Conservation (phyloP, 352 stramenopile species). For the Phytophthora ramorum region DNA sequence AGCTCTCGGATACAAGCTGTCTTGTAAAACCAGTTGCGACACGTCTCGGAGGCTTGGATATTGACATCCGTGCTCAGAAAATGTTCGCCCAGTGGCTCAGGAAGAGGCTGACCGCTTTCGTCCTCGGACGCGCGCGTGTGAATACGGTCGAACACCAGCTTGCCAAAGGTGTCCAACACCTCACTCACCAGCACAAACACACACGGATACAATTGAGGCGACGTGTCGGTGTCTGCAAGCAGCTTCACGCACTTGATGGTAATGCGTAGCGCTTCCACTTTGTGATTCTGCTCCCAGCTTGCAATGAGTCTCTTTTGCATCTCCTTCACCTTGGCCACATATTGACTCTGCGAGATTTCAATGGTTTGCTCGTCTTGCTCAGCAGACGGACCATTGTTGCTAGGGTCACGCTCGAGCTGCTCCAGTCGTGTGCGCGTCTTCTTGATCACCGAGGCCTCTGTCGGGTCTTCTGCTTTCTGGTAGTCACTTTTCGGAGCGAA, state of each 20-base stretch:
- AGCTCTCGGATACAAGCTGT: conserved; percentile 93
- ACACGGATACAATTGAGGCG: conserved; percentile 88
- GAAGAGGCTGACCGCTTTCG: conserved; percentile 61
- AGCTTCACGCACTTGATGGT: conserved; percentile 93
- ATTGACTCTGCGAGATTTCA: conserved; percentile 87
- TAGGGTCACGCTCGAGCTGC: conserved; percentile 53
- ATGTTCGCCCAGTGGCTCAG: conserved; percentile 56
- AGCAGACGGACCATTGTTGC: neutral
- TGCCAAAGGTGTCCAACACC: conserved; percentile 88
- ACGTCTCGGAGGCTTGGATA: conserved; percentile 91
- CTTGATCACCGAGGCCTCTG: conserved; percentile 56
- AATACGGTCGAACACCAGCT: conserved; percentile 89
- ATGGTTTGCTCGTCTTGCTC: conserved; percentile 50
- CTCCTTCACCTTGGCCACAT: conserved; percentile 76
- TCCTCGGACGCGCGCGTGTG: conserved; percentile 65
- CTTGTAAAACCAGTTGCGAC: conserved; percentile 96
- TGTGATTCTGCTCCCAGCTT: conserved; percentile 87
- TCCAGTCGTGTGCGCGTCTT: conserved; percentile 77
- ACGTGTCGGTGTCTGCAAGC: conserved; percentile 75
- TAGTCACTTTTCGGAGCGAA: conserved; percentile 51
- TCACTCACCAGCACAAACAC: conserved; percentile 91
- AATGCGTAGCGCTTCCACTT: conserved; percentile 89
- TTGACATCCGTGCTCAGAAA: conserved; percentile 87
- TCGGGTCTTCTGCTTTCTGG: conserved; percentile 37
- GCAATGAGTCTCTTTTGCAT: conserved; percentile 74